phyloP scores from a whole-genome alignment of 192 early-diverging fungal genomes.

The Coemansia sp. region DNA sequence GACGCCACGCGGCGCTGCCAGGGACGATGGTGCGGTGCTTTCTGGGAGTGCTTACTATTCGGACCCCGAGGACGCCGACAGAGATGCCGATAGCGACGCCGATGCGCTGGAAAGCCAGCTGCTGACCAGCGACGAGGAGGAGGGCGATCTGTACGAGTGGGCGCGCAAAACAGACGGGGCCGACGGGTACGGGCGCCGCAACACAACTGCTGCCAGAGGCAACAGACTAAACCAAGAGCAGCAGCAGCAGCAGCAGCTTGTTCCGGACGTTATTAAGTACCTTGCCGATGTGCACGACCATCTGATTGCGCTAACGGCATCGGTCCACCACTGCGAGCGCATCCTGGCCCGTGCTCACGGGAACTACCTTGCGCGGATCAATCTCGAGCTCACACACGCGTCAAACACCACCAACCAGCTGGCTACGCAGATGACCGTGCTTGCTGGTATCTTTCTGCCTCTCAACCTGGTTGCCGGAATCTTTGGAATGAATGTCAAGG shows the following conservation, averaged over 20 bases:
- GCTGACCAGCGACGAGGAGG: slow-evolving; percentile 55
- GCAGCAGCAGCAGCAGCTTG: background rate
- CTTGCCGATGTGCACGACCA: slow-evolving; percentile 60
- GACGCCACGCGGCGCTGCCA: background rate
- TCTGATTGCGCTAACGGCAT: slow-evolving; percentile 77
- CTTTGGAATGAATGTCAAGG: slow-evolving; percentile 72
- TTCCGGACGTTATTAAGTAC: slow-evolving; percentile 34
- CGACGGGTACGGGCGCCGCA: background rate
- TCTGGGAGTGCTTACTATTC: too few relatives aligned
- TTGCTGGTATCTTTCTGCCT: slow-evolving; percentile 62
- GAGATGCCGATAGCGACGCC: slow-evolving; percentile 7
- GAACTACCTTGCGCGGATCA: slow-evolving; percentile 87
- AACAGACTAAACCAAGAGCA: background rate
- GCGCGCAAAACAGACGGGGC: slow-evolving; percentile 11
- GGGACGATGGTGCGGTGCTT: background rate
- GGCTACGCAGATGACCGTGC: slow-evolving; percentile 45
- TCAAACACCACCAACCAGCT: slow-evolving; percentile 53
- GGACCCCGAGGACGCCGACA: background rate
- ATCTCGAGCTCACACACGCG: slow-evolving; percentile 74
- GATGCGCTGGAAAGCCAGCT: slow-evolving; percentile 39
- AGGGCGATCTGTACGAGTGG: slow-evolving; percentile 44
- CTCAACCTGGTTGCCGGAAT: slow-evolving; percentile 69
- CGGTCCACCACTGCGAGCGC: slow-evolving; percentile 77
- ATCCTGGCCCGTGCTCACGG: slow-evolving; percentile 75
- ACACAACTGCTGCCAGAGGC: background rate